These are phyloP conservation scores for Cercospora sp. DNA, from an alignment of 2,329 filamentous ascomycete species.

Conservation along the genomic window DNA sequence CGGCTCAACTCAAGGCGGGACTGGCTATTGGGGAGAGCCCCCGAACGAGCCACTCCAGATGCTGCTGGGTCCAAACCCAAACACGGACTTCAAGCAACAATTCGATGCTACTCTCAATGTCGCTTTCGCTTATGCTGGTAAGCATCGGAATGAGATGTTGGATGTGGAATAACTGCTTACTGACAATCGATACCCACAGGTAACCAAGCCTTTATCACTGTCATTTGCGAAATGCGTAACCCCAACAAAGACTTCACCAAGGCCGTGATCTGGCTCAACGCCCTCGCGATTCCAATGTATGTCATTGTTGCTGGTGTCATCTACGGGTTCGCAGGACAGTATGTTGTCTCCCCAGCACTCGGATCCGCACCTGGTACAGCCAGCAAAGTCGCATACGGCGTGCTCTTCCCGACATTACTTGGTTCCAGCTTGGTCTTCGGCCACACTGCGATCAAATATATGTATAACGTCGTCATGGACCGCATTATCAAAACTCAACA, in stretches of 20 bases:
- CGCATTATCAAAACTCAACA: conserved; percentile 3
- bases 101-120: conserved; percentile 49
- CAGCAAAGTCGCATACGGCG: conserved; percentile 54
- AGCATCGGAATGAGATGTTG: conserved; percentile 40
- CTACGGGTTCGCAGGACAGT: conserved; percentile 53
- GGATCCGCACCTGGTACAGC: conserved; percentile 49
- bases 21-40: conserved; percentile 7
- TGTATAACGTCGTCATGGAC: conserved; percentile 53
- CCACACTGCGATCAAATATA: conserved; percentile 54
- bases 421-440: conserved; percentile 53
- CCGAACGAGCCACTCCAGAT: conserved; percentile 2
- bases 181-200: background rate
- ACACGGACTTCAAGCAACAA: background rate
- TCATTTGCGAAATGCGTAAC: conserved; percentile 56
- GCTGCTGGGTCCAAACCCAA: conserved; percentile 2
- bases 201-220: conserved; percentile 61
- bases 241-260: conserved; percentile 36
- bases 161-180: no score
- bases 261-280: conserved; percentile 42
- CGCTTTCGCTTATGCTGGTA: conserved; percentile 65
- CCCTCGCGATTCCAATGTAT: conserved; percentile 54
- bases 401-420: conserved; percentile 54
- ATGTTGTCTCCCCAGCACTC: conserved; percentile 51
- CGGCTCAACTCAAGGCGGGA: background rate
- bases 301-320: conserved; percentile 53